Evolutionary conservation across 164 flowering plant species (phyloP).

Genomic region (Buxus sempervirens): DNA sequence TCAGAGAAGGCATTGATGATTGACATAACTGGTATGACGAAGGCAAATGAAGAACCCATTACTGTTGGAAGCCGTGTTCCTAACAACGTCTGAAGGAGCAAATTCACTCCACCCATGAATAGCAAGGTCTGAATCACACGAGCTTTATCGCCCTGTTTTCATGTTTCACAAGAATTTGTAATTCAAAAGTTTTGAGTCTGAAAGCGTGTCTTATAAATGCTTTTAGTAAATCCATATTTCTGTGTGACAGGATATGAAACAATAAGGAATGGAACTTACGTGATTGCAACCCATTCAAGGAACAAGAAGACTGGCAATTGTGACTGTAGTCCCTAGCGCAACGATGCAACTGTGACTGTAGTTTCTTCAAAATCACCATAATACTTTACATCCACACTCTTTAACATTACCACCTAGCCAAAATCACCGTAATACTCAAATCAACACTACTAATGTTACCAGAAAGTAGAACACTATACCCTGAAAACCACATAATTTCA

Average conservation of each 20-base stretch:
- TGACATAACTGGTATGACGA: constrained; percentile 59
- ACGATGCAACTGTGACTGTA: constrained; percentile 91
- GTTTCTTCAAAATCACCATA: too few relatives aligned
- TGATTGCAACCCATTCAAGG: constrained; percentile 80
- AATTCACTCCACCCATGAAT: constrained; percentile 80
- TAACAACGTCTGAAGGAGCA: constrained; percentile 71
- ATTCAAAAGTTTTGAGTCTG: not conserved
- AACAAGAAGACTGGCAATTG: constrained; percentile 63
- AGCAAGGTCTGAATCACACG: constrained; percentile 80
- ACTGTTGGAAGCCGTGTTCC: constrained; percentile 95
- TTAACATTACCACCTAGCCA: too few relatives aligned
- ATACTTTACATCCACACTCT: too few relatives aligned
- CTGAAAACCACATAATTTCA: too few relatives aligned
- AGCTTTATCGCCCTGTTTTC: constrained; percentile 76
- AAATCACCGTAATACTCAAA: too few relatives aligned
- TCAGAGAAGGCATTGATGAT: constrained; percentile 51
- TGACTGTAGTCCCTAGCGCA: constrained; percentile 77
- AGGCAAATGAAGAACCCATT: constrained; percentile 85
- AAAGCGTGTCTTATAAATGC: not conserved
- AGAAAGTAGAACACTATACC: too few relatives aligned
- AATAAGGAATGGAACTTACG: constrained; percentile 35
- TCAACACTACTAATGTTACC: too few relatives aligned
- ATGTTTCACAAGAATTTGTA: not conserved
- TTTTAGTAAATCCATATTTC: too few relatives aligned
- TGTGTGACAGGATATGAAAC: too few relatives aligned